Percentiles rank a stretch among this genome's conserved stretches.
Evolutionary conservation across 768 basidiomycete genomes (phyloP).

Genomic region (Hericium rajendrae): DNA sequence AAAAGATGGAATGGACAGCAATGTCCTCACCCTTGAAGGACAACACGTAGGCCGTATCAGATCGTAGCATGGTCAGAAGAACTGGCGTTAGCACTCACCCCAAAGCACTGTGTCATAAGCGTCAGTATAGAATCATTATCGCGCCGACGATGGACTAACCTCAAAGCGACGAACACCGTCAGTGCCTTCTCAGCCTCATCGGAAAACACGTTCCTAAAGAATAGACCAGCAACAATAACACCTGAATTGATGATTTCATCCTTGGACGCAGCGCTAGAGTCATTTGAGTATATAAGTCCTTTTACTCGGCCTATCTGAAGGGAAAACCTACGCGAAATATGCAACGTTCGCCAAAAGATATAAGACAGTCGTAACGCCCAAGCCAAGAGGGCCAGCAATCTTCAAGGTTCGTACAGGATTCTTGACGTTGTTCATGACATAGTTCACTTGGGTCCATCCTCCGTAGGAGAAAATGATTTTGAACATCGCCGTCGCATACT

Average conservation of each 20-base stretch:
- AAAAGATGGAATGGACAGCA: too few relatives aligned
- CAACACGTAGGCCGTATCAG: too few relatives aligned
- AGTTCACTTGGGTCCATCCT: constrained; percentile 51
- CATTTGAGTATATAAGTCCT: neutral
- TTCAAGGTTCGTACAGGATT: constrained; percentile 52
- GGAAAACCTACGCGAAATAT: constrained; percentile 36
- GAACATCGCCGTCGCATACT: constrained; percentile 56
- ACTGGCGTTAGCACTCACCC: neutral
- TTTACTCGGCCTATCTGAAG: neutral
- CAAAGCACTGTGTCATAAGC: neutral
- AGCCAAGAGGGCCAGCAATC: constrained; percentile 39
- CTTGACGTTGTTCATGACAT: constrained; percentile 51
- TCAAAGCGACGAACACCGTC: constrained; percentile 38
- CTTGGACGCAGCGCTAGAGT: constrained; percentile 32
- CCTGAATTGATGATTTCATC: constrained; percentile 38
- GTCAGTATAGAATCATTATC: neutral
- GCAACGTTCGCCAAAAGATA: constrained; percentile 51
- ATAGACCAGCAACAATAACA: constrained; percentile 49
- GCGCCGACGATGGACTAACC: constrained; percentile 22
- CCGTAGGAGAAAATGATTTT: constrained; percentile 39
- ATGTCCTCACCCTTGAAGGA: too few relatives aligned
- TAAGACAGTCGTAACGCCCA: constrained; percentile 24
- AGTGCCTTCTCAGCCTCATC: constrained; percentile 38
- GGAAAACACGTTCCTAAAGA: constrained; percentile 53
- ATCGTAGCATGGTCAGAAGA: too few relatives aligned